A percentile compares a stretch with the other conserved stretches of the same genome.
phyloP scores from a whole-genome alignment of 2,329 filamentous ascomycete species.

The Rhinocladiella similis region DNA sequence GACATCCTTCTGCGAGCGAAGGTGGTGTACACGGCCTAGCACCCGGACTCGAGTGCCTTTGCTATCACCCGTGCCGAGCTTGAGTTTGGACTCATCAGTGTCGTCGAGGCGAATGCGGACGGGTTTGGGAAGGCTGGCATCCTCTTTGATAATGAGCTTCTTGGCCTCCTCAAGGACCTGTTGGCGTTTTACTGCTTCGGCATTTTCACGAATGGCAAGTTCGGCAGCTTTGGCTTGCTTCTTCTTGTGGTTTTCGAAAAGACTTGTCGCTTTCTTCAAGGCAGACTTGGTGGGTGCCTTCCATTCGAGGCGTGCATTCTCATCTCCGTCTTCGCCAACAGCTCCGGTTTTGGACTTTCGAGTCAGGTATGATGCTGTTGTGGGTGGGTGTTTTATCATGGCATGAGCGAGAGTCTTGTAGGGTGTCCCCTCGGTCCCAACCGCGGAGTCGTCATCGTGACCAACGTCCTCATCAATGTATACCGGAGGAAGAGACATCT shows the following conservation, averaged over 20 bases:
- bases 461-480: conserved; percentile 83
- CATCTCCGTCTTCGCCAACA: conserved; percentile 63
- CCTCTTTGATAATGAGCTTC: conserved; percentile 71
- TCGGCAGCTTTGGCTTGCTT: conserved; percentile 79
- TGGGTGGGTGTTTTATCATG: conserved; percentile 68
- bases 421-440: conserved; percentile 70
- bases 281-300: conserved; percentile 82
- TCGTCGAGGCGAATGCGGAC: conserved; percentile 74
- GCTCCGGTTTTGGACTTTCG: conserved; percentile 66
- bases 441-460: conserved; percentile 64
- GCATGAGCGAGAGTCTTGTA: conserved; percentile 81
- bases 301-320: conserved; percentile 66
- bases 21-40: conserved; percentile 77
- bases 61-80: conserved; percentile 57
- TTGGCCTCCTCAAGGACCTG: conserved; percentile 78
- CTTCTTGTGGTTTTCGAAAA: conserved; percentile 75
- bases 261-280: conserved; percentile 78
- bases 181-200: conserved; percentile 69
- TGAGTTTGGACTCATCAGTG: conserved; percentile 61
- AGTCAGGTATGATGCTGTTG: conserved; percentile 64
- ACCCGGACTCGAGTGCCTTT: conserved; percentile 75
- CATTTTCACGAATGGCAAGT: conserved; percentile 68
- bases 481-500: conserved; percentile 48
- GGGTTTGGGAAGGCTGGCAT: conserved; percentile 70
- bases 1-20: conserved; percentile 78